Evolutionary conservation across 345 rosid genomes (phyloP).

Genomic region (Carallia brachiata): DNA sequence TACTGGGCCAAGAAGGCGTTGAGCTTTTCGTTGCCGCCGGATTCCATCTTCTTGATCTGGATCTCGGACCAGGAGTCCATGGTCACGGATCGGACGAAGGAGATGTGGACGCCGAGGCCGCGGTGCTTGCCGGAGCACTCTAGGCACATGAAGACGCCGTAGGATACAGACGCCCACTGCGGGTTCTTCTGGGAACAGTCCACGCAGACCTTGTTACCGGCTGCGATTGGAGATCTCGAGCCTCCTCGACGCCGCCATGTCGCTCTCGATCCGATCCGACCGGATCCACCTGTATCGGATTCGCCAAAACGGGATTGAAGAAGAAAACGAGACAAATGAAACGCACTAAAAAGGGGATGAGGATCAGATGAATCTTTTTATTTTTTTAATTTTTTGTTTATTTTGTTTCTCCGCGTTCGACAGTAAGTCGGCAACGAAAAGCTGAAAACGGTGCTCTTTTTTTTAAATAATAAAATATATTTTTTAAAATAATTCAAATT

Average conservation of each 20-base stretch:
- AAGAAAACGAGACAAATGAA: not conserved
- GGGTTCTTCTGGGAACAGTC: constrained; percentile 97
- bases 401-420: too few species aligned
- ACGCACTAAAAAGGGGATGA: not conserved
- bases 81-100: constrained; percentile 97
- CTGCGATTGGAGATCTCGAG: constrained; percentile 86
- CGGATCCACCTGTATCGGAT: constrained; percentile 9
- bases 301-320: not conserved
- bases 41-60: constrained; percentile 98
- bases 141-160: constrained; percentile 95
- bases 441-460: too few species aligned
- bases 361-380: too few species aligned
- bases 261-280: constrained; percentile 1
- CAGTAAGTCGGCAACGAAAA: too few species aligned
- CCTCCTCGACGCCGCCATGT: constrained; percentile 78
- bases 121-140: constrained; percentile 99
- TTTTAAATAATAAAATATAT: too few species aligned
- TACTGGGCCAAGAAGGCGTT: constrained; percentile 66
- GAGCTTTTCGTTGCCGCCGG: constrained; percentile 82
- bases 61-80: constrained; percentile 99
- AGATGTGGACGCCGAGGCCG: constrained; percentile 97
- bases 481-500: too few species aligned
- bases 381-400: too few species aligned
- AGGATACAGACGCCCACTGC: constrained; percentile 98
- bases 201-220: constrained; percentile 84